These are phyloP conservation scores for Aureobasidium subglaciale DNA, from an alignment of 2,329 filamentous ascomycete species.

Conservation along the genomic window DNA sequence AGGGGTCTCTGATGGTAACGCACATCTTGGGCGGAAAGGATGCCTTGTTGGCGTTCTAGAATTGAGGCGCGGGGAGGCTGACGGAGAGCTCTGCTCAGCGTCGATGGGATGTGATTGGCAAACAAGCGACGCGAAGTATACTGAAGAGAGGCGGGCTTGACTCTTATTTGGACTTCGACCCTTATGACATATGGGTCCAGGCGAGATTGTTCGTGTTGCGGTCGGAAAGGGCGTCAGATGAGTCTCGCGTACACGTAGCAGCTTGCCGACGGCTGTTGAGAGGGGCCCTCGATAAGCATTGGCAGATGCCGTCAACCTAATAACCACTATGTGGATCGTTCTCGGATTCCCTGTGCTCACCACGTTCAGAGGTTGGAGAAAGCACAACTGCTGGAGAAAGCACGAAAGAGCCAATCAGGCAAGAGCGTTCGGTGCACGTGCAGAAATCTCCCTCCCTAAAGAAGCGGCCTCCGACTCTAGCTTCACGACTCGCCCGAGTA, in stretches of 20 bases:
- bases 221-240: conserved; percentile 7
- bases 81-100: not conserved
- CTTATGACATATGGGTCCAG: conserved; percentile 7
- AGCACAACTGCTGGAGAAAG: not conserved
- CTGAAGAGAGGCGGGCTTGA: conserved; percentile 4
- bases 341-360: not conserved
- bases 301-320: conserved; percentile 12
- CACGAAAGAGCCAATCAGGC: not conserved
- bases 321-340: conserved; percentile 11
- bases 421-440: not conserved
- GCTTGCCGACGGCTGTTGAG: conserved; percentile 14
- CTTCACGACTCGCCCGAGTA: not conserved
- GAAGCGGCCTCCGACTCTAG: not conserved
- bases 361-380: conserved; percentile 10
- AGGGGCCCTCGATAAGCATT: conserved; percentile 11
- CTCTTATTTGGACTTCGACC: conserved; percentile 1
- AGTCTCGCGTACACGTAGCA: conserved; percentile 8
- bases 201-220: conserved; percentile 1
- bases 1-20: not conserved
- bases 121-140: not conserved
- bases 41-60: not conserved
- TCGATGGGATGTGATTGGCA: not conserved
- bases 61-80: not conserved
- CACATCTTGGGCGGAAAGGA: not conserved
- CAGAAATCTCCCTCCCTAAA: not conserved